Conservation (phyloP, 805 yeast genomes). For the Yarrowia deformans region DNA sequence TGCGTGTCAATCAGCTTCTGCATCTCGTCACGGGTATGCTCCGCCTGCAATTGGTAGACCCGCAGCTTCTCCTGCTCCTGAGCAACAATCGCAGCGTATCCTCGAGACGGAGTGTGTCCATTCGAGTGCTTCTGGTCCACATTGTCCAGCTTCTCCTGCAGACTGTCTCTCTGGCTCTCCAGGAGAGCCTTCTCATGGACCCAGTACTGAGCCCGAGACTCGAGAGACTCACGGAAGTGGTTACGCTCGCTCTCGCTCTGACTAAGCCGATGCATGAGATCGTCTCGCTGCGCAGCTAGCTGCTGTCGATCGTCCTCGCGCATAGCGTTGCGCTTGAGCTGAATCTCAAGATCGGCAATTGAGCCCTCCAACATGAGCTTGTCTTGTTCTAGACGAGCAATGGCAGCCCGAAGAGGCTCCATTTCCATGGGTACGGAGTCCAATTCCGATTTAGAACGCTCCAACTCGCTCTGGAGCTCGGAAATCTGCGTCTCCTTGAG, state of each 20-base stretch:
- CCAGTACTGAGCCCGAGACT: conserved; percentile 32
- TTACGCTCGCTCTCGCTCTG: conserved; percentile 26
- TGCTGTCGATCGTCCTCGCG: conserved; percentile 17
- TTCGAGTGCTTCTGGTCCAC: conserved; percentile 22
- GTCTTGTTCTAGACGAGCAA: conserved; percentile 34
- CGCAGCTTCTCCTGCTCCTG: conserved; percentile 38
- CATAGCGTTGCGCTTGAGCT: not conserved
- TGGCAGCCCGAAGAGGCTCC: conserved; percentile 23
- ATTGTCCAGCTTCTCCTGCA: conserved; percentile 13
- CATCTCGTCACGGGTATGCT: conserved; percentile 19
- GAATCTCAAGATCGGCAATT: conserved; percentile 27
- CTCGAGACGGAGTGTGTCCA: conserved; percentile 16
- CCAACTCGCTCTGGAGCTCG: not conserved
- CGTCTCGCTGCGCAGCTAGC: conserved; percentile 31
- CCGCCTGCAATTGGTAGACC: conserved; percentile 18
- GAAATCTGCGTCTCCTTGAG: conserved; percentile 11
- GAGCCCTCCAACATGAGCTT: conserved; percentile 15
- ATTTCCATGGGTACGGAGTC: conserved; percentile 31
- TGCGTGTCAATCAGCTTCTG: conserved; percentile 35
- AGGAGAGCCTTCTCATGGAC: conserved; percentile 20
- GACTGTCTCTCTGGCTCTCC: conserved; percentile 16
- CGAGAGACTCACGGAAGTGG: conserved; percentile 21
- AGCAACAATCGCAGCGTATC: conserved; percentile 17
- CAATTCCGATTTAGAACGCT: not conserved
- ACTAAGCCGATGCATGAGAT: conserved; percentile 17